phyloP scores from a whole-genome alignment of 129 eudicot genomes.

The Calendula officinalis region DNA sequence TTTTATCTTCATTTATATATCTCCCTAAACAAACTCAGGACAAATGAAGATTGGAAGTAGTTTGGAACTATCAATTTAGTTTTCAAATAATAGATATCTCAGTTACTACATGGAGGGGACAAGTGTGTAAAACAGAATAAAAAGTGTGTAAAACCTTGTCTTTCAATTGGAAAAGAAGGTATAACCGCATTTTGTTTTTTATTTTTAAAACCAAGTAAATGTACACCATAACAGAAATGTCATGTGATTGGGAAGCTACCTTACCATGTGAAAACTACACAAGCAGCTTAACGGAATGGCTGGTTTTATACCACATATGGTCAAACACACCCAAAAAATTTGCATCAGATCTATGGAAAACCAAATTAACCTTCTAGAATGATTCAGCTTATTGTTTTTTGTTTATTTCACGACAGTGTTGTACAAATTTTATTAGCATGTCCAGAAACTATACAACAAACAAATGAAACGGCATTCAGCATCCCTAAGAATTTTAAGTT shows the following conservation, averaged over 20 bases:
- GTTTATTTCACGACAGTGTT: neutral
- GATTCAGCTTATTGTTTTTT: neutral
- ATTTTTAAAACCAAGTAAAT: neutral
- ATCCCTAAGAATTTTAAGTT: no score
- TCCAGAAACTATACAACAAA: no score
- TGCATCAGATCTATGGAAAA: constrained; percentile 61
- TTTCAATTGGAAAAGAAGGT: no score
- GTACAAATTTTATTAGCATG: neutral
- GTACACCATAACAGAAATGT: constrained; percentile 57
- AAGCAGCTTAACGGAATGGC: constrained; percentile 78
- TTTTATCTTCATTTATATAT: no score
- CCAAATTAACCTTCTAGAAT: constrained; percentile 49
- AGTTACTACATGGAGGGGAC: no score
- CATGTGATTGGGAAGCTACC: constrained; percentile 77
- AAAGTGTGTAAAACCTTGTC: no score
- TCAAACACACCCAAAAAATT: constrained; percentile 70
- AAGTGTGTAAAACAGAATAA: no score
- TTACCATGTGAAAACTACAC: constrained; percentile 70
- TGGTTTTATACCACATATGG: constrained; percentile 88
- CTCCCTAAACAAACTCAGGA: no score
- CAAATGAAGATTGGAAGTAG: no score
- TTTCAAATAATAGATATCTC: no score
- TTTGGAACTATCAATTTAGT: no score
- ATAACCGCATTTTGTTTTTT: neutral
- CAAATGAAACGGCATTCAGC: no score